Percentiles rank a stretch among this genome's conserved stretches.
Evolutionary conservation across 441 rosid species (phyloP).

Genomic region (Corymbia citriodora): DNA sequence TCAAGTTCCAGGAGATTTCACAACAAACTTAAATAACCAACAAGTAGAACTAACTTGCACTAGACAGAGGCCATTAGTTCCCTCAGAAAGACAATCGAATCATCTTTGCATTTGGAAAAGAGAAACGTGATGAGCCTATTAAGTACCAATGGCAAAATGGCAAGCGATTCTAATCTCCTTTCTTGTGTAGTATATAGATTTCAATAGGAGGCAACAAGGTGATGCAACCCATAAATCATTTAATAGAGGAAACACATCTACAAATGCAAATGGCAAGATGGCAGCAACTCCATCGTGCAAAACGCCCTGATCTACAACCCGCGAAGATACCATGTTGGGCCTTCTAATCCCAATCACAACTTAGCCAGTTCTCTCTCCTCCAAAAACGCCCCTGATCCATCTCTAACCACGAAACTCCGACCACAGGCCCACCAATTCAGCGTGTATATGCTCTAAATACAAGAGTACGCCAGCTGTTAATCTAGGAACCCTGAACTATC

Average conservation of each 20-base stretch:
- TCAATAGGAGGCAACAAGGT: background rate
- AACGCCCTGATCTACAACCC: background rate
- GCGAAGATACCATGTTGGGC: accelerated
- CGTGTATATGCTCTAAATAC: background rate
- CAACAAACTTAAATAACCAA: background rate
- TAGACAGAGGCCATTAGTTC: background rate
- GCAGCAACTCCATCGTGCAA: background rate
- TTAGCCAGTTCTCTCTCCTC: background rate
- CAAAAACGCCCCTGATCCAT: background rate
- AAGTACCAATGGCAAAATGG: background rate
- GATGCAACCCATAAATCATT: background rate
- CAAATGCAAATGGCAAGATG: background rate
- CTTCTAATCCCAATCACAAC: background rate
- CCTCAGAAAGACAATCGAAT: background rate
- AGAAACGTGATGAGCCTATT: accelerated
- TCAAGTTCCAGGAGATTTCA: background rate
- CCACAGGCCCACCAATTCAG: background rate
- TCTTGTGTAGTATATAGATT: background rate
- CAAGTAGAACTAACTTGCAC: background rate
- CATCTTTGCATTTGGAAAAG: background rate
- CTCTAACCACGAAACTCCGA: background rate
- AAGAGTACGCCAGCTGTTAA: background rate
- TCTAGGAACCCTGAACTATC: background rate
- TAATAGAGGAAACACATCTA: background rate
- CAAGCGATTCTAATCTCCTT: background rate